These are phyloP conservation scores for Begonia masoniana DNA, from an alignment of 306 rosid species.

Conservation along the genomic window DNA sequence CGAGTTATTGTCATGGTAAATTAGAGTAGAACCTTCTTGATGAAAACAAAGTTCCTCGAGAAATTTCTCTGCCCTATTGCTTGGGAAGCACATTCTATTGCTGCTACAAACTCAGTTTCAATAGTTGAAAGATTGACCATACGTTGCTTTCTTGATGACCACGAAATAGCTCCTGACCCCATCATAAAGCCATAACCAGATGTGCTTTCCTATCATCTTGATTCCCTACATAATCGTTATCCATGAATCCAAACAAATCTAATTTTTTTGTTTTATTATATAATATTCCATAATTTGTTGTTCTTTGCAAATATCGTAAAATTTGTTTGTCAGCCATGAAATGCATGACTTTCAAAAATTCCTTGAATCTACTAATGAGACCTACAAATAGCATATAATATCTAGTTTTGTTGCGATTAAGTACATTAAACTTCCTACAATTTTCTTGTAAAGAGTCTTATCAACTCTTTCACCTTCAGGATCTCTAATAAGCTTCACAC, in stretches of 20 bases:
- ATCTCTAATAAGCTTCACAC: background rate
- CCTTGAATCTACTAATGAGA: conserved; percentile 1
- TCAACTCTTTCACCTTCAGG: background rate
- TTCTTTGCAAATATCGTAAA: conserved; percentile 1
- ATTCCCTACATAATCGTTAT: conserved; percentile 4
- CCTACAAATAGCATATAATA: background rate
- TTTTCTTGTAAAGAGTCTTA: background rate
- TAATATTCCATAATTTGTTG: background rate
- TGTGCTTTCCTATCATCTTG: conserved; percentile 1
- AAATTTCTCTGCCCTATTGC: conserved; percentile 1
- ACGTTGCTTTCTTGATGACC: background rate
- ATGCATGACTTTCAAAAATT: background rate
- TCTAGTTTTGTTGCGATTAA: background rate
- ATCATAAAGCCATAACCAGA: background rate
- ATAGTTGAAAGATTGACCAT: conserved; percentile 1
- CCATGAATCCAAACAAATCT: conserved; percentile 1
- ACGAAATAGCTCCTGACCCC: background rate
- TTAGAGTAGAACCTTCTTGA: background rate
- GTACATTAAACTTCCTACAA: background rate
- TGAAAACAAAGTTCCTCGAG: conserved; percentile 3
- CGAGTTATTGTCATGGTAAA: conserved; percentile 7
- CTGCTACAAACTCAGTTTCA: conserved; percentile 2
- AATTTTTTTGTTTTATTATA: background rate
- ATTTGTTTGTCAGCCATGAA: background rate
- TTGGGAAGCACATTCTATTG: background rate